Evolutionary conservation across 768 basidiomycete species (phyloP).

Genomic region (Pisolithus sp.): DNA sequence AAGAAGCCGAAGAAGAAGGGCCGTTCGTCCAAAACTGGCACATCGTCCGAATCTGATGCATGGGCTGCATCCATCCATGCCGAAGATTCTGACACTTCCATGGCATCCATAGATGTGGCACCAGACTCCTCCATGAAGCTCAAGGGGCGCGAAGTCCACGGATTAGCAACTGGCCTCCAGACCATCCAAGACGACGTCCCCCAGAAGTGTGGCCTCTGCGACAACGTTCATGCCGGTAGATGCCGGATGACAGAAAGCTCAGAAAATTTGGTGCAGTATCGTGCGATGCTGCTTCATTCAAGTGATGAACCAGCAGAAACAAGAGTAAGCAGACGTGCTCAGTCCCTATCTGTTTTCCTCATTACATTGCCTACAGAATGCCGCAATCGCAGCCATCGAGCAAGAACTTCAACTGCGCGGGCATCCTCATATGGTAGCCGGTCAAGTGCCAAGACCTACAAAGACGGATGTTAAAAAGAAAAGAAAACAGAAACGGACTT

Average conservation of each 20-base stretch:
- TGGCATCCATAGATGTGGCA: conserved; percentile 17
- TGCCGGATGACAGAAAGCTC: conserved; percentile 65
- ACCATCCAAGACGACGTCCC: conserved; percentile 4
- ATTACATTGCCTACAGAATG: conserved; percentile 35
- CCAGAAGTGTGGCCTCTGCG: conserved; percentile 57
- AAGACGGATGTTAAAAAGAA: conserved; percentile 19
- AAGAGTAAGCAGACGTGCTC: conserved; percentile 38
- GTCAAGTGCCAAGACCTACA: conserved; percentile 59
- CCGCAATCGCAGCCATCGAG: conserved; percentile 68
- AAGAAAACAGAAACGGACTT: conserved; percentile 1
- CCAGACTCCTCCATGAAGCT: background rate
- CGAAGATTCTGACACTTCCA: conserved; percentile 20
- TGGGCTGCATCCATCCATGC: conserved; percentile 23
- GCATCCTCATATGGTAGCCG: conserved; percentile 47
- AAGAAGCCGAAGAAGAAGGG: conserved; percentile 30
- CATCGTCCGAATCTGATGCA: conserved; percentile 36
- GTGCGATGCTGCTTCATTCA: conserved; percentile 60
- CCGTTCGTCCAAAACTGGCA: conserved; percentile 22
- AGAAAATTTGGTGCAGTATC: conserved; percentile 62
- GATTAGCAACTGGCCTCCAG: background rate
- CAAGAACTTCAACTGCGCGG: conserved; percentile 52
- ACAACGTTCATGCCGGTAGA: conserved; percentile 39
- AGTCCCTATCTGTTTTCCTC: conserved; percentile 1
- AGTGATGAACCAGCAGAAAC: conserved; percentile 62
- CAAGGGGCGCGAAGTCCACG: conserved; percentile 4